Evolutionary conservation across 352 stramenopile species (phyloP), one percentile per base, ranked within the genome.

Genomic region (Pythium biforme): DNA sequence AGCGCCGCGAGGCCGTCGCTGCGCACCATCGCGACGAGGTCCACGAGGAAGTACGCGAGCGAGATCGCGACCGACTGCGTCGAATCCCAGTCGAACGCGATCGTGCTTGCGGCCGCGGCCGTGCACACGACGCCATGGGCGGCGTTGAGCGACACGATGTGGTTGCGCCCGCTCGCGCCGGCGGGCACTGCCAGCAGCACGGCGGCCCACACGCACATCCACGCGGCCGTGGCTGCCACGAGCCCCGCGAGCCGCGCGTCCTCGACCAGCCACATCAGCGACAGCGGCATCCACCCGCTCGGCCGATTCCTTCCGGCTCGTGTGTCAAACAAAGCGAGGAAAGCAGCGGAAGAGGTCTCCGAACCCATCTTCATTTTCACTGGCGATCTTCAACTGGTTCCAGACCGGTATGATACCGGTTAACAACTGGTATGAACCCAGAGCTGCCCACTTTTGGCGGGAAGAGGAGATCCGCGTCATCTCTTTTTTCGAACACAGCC

Each of bases 61-160:
- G 83, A 90, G 40, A 80, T 65, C 10, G 81, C 74, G 17, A 87
- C 75, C 12, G 81, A 86, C 54, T 77, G 69, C 48, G 83, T 83
- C 49, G 79, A 79, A 49, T 88, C 81, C 27, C 76, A 65, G 0
- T 31, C 61, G 14, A 70, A 74, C 23, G 69, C 70, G 29, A 90
- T 66, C 15, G 83, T 89, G 26, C 58, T 52, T 1, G 64, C 66
- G 14, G 83, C 83, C 2, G 72, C 59, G 40, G 76, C 40, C 12
- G 81, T 89, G 43, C 71, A 89, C 66, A 89, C 76, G 40, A 88
- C 64, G 39, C 83, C 83, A 62, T 92, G 83, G 39, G 68, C 73
- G 7, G 75, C 79, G 45, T 92, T 92, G 31, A 92, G 76, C 63
- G 75, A 73, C 40, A 90, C 70, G 51, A 90, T 87, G 66, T 92